Conservation (phyloP, 257 asterid species). For the Lantana camara region DNA sequence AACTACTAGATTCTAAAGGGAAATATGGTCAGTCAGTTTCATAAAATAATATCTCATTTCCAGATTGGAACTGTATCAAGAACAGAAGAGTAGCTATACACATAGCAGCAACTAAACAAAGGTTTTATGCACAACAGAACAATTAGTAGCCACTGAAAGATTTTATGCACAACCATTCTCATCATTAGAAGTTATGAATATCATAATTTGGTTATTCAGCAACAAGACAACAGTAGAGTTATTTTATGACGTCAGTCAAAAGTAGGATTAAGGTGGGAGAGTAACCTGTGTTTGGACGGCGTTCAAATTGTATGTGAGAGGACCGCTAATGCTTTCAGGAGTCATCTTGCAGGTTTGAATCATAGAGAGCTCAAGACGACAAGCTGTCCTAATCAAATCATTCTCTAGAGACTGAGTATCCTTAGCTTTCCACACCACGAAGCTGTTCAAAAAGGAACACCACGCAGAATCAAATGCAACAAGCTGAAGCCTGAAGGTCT, state of each 20-base stretch:
- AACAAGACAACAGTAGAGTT: not conserved
- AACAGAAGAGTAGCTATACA: not conserved
- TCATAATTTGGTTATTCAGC: not conserved
- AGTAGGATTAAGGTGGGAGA: slow-evolving; percentile 6
- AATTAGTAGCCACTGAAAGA: not conserved
- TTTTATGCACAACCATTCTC: not conserved
- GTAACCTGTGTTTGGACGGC: slow-evolving; percentile 70
- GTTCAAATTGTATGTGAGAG: slow-evolving; percentile 65
- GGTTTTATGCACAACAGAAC: not conserved
- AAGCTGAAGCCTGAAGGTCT: slow-evolving; percentile 58
- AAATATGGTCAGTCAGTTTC: not conserved
- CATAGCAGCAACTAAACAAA: not conserved
- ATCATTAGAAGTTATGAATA: not conserved
- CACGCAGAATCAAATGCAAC: slow-evolving; percentile 65
- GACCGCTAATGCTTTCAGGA: slow-evolving; percentile 46
- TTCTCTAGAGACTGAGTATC: slow-evolving; percentile 64
- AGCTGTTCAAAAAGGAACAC: slow-evolving; percentile 69
- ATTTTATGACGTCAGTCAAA: not conserved
- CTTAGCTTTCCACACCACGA: slow-evolving; percentile 68
- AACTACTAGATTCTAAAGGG: not conserved
- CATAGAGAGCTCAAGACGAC: slow-evolving; percentile 74
- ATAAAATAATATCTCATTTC: not conserved
- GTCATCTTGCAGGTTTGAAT: slow-evolving; percentile 65
- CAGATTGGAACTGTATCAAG: not conserved
- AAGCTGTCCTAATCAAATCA: slow-evolving; percentile 73